Evolutionary conservation across 2,329 filamentous ascomycete genomes (phyloP).

Genomic region (Pestalotiopsis fici): DNA sequence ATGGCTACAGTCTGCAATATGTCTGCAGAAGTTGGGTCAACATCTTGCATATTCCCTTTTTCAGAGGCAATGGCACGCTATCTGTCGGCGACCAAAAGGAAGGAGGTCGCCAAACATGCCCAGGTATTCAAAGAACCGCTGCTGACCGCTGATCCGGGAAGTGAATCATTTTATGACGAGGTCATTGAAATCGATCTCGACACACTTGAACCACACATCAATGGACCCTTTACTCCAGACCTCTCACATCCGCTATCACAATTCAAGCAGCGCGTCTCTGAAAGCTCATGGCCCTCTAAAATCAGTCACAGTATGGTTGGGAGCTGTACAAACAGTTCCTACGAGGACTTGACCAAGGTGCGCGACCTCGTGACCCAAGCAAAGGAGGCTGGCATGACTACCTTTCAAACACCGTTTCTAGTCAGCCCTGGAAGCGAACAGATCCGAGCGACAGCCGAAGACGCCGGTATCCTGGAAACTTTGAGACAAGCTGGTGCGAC

Average conservation of each 20-base stretch:
- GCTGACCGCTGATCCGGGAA: constrained; percentile 77
- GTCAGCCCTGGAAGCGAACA: constrained; percentile 97
- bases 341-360: constrained; percentile 89
- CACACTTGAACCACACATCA: constrained; percentile 96
- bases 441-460: constrained; percentile 88
- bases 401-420: constrained; percentile 82
- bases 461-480: constrained; percentile 88
- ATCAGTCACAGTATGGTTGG: constrained; percentile 96
- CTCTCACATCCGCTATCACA: constrained; percentile 96
- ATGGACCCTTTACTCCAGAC: constrained; percentile 98
- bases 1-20: constrained; percentile 70
- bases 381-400: constrained; percentile 87
- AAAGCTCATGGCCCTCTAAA: constrained; percentile 94
- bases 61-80: constrained; percentile 98
- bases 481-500: constrained; percentile 96
- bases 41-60: constrained; percentile 95
- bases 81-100: constrained; percentile 86
- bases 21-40: constrained; percentile 73
- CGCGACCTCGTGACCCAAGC: constrained; percentile 91
- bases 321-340: constrained; percentile 91
- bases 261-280: constrained; percentile 91
- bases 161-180: constrained; percentile 83
- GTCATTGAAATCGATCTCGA: constrained; percentile 94
- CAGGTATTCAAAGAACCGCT: constrained; percentile 83
- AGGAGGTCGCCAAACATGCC: constrained; percentile 87